Conservation (phyloP, 805 yeast species). For the Metschnikowia gelsemii region DNA sequence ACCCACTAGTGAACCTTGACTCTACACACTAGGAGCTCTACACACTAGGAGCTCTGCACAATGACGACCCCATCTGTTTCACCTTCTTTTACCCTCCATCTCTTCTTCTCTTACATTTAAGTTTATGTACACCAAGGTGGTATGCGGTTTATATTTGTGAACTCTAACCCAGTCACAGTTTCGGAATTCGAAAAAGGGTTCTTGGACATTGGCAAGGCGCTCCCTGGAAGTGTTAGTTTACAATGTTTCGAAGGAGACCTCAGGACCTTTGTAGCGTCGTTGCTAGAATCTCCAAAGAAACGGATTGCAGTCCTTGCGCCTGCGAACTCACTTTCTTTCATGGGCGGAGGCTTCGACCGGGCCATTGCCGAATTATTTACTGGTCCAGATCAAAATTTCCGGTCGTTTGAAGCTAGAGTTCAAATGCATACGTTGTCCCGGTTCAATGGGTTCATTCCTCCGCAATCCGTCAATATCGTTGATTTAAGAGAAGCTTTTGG, state of each 20-base stretch:
- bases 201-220: background rate
- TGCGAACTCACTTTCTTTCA: slow-evolving; percentile 26
- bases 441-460: slow-evolving; percentile 23
- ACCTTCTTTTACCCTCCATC: background rate
- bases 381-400: slow-evolving; percentile 10
- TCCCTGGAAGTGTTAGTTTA: background rate
- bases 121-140: background rate
- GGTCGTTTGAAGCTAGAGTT: slow-evolving; percentile 17
- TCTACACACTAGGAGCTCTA: too few relatives aligned
- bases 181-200: background rate
- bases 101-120: background rate
- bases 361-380: slow-evolving; percentile 19
- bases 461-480: slow-evolving; percentile 17
- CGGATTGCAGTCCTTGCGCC: slow-evolving; percentile 24
- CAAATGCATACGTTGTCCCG: slow-evolving; percentile 19
- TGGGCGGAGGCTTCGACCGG: slow-evolving; percentile 33
- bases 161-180: slow-evolving; percentile 4
- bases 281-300: background rate
- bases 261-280: background rate
- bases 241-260: slow-evolving; percentile 8
- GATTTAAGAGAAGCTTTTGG: slow-evolving; percentile 13
- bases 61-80: background rate
- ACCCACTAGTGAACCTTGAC: too few relatives aligned
- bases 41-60: too few relatives aligned
- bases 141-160: slow-evolving; percentile 14